Base-by-base conservation (phyloP, 345 rosid species). In the Brassica cretica region DNA sequence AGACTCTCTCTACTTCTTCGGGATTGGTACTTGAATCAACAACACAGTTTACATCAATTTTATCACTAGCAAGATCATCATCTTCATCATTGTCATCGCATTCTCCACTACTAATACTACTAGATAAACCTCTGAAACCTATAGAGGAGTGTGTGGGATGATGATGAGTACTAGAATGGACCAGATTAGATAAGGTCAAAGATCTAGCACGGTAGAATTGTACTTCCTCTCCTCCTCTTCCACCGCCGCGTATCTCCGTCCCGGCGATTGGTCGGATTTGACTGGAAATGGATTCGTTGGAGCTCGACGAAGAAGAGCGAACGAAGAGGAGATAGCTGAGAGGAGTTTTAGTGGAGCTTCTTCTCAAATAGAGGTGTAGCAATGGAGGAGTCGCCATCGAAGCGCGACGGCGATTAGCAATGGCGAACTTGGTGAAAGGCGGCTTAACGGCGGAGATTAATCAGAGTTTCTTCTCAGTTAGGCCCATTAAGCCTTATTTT, bases 1-100 rank as follows among this genome's bases (percentile, higher is more conserved):
- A 90, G 16, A 93, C 88, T 75, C 87, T 86, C 71, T 84, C 90
- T 16, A 90, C 90, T 83, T 89, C 94, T 66, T 66, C 63, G 0
- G 81, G 85, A 72, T 89, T 85, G 0, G 81, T 84, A 53, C 51
- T 67, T 0, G 89, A 74, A 4, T 75, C 70, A 72, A 18, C 69
- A 29, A 18, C 70, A 29, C 21, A 56, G 6, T 0, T 71, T 10
- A 69, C 67, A 10, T 9, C 75, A 53, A 1, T 64, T 30, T 73
- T 83, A 68, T 66, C 71, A 46, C 35, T 58, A 44, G 24, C 76
- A 33, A 24, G 73, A 25, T 24, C 73, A 35, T 35, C 41, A 35
- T 35, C 9, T 35, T 32, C 35, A 32, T 32, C 35, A 5, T 32
- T 32, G 30, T 27, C 30, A 32, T 32, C 35, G 51, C 53, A 44